These are phyloP conservation scores for Allium cepa DNA, from an alignment of 106 monocot genomes.

Conservation along the genomic window DNA sequence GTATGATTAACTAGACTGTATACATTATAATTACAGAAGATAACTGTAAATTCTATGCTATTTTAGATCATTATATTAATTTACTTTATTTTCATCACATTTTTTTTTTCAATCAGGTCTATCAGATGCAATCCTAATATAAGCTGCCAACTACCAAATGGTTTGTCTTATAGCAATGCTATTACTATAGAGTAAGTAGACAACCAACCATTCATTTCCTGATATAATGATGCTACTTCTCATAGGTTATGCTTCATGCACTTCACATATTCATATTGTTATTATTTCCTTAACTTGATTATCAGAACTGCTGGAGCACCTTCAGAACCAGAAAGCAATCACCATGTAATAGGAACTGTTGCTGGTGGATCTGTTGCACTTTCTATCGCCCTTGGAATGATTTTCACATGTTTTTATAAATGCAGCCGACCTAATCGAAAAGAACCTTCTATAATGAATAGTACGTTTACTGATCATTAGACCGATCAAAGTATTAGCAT, in stretches of 20 bases:
- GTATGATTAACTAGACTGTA: conserved; percentile 16
- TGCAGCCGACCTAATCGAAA: conserved; percentile 13
- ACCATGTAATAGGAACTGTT: conserved; percentile 20
- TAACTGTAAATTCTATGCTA: too few species aligned
- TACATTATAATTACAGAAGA: too few species aligned
- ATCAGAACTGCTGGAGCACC: neutral
- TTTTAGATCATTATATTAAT: neutral
- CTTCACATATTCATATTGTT: too few species aligned
- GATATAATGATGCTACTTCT: too few species aligned
- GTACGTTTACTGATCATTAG: conserved; percentile 15
- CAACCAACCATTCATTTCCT: neutral
- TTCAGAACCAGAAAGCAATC: neutral
- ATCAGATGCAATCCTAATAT: conserved; percentile 34
- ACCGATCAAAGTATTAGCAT: too few species aligned
- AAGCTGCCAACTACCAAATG: conserved; percentile 19
- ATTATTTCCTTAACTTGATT: too few species aligned
- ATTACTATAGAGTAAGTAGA: conserved; percentile 24
- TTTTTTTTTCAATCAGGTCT: conserved; percentile 18
- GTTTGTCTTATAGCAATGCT: conserved; percentile 9
- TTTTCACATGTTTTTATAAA: conserved; percentile 46
- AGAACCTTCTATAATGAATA: conserved; percentile 10
- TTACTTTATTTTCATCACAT: neutral
- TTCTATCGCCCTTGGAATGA: conserved; percentile 22
- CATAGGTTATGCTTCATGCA: too few species aligned
- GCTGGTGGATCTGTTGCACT: conserved; percentile 51